Base-by-base conservation (phyloP, 345 rosid genomes). In the Arabis hirsuta region DNA sequence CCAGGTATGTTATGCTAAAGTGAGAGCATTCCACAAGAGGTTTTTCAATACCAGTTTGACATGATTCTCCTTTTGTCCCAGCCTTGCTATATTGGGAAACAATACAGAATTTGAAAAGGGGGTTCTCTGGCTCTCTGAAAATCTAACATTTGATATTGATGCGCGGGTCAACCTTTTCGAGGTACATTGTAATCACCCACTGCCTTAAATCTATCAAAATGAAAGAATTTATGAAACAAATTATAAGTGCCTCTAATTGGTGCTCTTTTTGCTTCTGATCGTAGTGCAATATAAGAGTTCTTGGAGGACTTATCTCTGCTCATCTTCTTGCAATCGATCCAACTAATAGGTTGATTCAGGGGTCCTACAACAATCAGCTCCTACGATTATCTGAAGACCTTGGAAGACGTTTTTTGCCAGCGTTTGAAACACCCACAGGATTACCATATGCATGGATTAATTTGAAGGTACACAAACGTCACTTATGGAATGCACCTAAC, bases 291-390 rank as follows among this genome's bases (percentile, higher is more conserved):
- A 91, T 94, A 81, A 84, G 98, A 89, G 84, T 91, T 81, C 98
- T 94, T 80, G 96, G 98, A 81, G 98, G 97, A 84, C 98, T 94
- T 83, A 84, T 94, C 72, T 89, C 98, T 79, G 96, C 96, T 73
- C 98, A 94, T 89, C 85, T 94, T 85, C 98, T 94, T 90, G 96
- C 97, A 72, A 87, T 86, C 66, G 92, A 89, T 78, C 83, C 94
- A 67, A 78, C 85, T 44, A 82, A 82, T 84, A 85, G 86, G 87
- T 73, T 94, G 86, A 70, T 82, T 71, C 89, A 79, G 75, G 90
- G 98, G 43, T 82, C 88, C 64, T 89, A 91, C 82, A 67, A 81
- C 55, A 86, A 88, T 74, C 92, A 91, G 84, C 84, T 94, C 60
- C 97, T 94, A 70, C 69, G 56, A 54, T 76, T 91, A 50, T 90